These are phyloP conservation scores for Neurospora sp. DNA, from an alignment of 2,329 filamentous ascomycete genomes.

Conservation along the genomic window DNA sequence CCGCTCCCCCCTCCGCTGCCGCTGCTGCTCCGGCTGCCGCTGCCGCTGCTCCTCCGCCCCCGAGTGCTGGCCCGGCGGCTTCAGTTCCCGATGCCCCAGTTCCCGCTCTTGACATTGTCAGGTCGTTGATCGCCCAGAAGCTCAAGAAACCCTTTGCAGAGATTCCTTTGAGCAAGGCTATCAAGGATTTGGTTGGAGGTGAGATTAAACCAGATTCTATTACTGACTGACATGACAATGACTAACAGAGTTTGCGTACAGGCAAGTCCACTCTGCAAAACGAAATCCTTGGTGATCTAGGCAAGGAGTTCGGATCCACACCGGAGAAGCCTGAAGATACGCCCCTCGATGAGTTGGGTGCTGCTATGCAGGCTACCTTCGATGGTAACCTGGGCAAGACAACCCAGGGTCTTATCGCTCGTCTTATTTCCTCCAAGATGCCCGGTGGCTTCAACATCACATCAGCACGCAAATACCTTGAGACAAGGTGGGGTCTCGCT, in stretches of 20 bases:
- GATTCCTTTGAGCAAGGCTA: constrained; percentile 88
- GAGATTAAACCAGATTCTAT: constrained; percentile 28
- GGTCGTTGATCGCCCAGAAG: constrained; percentile 88
- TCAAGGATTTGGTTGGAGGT: constrained; percentile 98
- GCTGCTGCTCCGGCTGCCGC: constrained; percentile 44
- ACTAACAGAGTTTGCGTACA: constrained; percentile 26
- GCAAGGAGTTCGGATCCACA: constrained; percentile 96
- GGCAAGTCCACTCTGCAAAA: constrained; percentile 98
- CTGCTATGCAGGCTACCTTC: constrained; percentile 96
- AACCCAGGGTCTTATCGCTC: constrained; percentile 83
- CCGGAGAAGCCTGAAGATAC: constrained; percentile 98
- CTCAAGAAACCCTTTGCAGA: constrained; percentile 89
- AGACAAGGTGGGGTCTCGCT: constrained; percentile 84
- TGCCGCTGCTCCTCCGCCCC: constrained; percentile 48
- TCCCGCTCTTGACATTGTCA: constrained; percentile 79
- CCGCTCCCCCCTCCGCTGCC: constrained; percentile 37
- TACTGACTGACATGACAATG: not conserved
- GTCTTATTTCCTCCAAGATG: constrained; percentile 98
- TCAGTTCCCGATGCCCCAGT: constrained; percentile 81
- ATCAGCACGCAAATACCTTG: constrained; percentile 85
- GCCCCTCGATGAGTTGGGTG: constrained; percentile 88
- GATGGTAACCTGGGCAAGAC: constrained; percentile 97
- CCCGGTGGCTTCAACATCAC: constrained; percentile 99
- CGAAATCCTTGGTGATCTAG: constrained; percentile 93
- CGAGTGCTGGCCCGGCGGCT: constrained; percentile 76